Evolutionary conservation across 2,329 filamentous ascomycete species (phyloP).

Genomic region (Fusarium annulatum): DNA sequence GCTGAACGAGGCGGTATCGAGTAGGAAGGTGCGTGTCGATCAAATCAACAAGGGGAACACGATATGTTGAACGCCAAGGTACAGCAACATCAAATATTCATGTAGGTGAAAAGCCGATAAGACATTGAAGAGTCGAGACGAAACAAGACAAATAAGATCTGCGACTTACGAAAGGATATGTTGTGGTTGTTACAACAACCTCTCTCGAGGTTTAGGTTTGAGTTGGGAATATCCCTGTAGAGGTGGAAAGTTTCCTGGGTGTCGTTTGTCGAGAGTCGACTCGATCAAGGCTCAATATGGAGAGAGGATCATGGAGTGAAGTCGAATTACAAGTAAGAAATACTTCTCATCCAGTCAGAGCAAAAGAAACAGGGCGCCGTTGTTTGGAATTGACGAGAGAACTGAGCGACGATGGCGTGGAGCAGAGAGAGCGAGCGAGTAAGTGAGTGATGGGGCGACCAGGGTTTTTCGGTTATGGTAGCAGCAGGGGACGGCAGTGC

Average conservation of each 20-base stretch:
- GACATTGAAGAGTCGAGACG: neutral
- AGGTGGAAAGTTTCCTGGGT: constrained; percentile 39
- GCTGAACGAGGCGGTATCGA: constrained; percentile 15
- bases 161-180: constrained; percentile 42
- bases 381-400: constrained; percentile 42
- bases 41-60: constrained; percentile 30
- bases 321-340: constrained; percentile 14
- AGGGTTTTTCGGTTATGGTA: constrained; percentile 35
- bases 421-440: constrained; percentile 34
- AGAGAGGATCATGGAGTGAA: constrained; percentile 39
- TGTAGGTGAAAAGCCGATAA: constrained; percentile 7
- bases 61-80: constrained; percentile 19
- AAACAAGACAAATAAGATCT: constrained; percentile 19
- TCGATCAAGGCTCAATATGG: constrained; percentile 33
- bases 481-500: constrained; percentile 29
- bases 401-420: constrained; percentile 33
- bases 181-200: constrained; percentile 42
- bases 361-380: constrained; percentile 33
- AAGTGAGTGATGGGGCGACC: constrained; percentile 35
- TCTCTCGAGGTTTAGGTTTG: constrained; percentile 38
- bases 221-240: constrained; percentile 44
- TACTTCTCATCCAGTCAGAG: constrained; percentile 27
- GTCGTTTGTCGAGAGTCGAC: constrained; percentile 19
- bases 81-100: constrained; percentile 11
- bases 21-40: constrained; percentile 31